Evolutionary conservation across 441 rosid species (phyloP).

Genomic region (Rhodomyrtus psidioides): DNA sequence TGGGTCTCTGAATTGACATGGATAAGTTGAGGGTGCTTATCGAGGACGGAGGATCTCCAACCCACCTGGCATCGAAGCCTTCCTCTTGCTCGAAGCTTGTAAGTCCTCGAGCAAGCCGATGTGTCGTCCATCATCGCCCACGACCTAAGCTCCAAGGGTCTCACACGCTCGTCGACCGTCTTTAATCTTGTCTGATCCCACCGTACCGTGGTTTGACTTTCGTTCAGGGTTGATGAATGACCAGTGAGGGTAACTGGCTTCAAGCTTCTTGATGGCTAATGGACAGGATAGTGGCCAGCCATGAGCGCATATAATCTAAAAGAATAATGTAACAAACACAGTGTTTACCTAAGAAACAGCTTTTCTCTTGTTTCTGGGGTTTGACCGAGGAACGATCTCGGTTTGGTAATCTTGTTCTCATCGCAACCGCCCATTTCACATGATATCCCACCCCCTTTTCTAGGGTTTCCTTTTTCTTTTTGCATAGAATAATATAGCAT

Average conservation of each 20-base stretch:
- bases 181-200: background rate
- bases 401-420: background rate
- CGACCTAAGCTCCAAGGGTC: background rate
- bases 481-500: background rate
- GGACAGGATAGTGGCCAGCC: background rate
- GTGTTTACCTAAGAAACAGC: background rate
- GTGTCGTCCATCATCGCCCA: background rate
- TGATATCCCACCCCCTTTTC: background rate
- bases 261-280: background rate
- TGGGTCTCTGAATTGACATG: background rate
- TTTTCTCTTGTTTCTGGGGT: background rate
- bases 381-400: background rate
- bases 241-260: background rate
- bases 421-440: background rate
- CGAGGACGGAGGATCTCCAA: background rate
- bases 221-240: background rate
- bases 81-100: background rate
- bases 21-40: background rate
- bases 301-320: background rate
- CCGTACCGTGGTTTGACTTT: background rate
- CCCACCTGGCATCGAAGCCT: background rate
- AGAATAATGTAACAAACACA: background rate
- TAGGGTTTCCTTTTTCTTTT: background rate
- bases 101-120: background rate
- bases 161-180: background rate